Base-by-base conservation (phyloP, 768 basidiomycete genomes). In the Hygrocybe coccinea region DNA sequence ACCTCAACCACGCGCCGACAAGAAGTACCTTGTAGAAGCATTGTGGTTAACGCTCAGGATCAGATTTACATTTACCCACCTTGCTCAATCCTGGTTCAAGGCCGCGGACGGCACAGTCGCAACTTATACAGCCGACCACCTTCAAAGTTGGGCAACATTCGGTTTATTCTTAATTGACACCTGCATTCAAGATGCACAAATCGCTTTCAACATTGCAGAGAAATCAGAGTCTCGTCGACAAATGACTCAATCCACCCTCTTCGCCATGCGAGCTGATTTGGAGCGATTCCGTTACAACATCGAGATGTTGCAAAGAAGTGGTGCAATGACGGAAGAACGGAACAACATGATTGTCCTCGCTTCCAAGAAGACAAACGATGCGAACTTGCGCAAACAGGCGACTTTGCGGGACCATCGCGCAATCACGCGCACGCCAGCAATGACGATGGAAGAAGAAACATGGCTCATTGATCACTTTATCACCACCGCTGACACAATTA, bases 11-110 rank as follows among this genome's bases (percentile, higher is more conserved):
- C 76, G 74, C 6, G 83, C 82, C 0, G 84, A 86, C 65, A 73
- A 74, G 41, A 75, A 83, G 36, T 84, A 82, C 67, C 59, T 76
- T 11, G 80, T 86, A 7, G 85, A 87, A 63, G 84, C 83, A 0
- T 73, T 84, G 51, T 81, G 79, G 77, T 59, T 68, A 10, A 78
- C 79, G 5, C 64, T 88, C 37, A 67, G 80, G 24, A 69, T 85
- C 24, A 79, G 85, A 2, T 73, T 84, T 56, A 62, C 69, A 8
- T 66, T 89, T 24, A 73, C 67, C n/a, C 66, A 77, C 37, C 59
- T 86, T 55, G 77, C 74, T 2, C 64, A 56, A 22, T 52, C 61
- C 0, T 79, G 79, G 73, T 62, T 81, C 34, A 69, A 75, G 0
- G 66, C 66, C 5, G 54, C 76, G 15, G 45, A 59, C 36, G 37